Base-by-base conservation (phyloP, 1,284 basidiomycete species). In the Inonotus hispidus region DNA sequence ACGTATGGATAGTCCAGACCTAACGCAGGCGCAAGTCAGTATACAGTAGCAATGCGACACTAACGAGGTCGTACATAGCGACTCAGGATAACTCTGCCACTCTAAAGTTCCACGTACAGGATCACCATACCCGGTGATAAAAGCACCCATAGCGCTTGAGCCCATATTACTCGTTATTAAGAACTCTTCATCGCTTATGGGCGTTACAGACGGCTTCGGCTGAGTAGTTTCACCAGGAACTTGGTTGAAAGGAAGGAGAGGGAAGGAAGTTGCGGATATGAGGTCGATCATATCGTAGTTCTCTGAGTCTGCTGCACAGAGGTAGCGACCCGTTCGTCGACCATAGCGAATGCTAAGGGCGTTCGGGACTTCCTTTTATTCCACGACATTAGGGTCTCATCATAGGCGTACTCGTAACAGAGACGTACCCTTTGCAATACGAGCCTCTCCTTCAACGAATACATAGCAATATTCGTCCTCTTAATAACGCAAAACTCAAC, bases 101-200 rank as follows among this genome's bases (percentile, higher is more conserved):
- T 93, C 84, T 37, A 96, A 75, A 1, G 93, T 95, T 1, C 93
- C 93, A 49, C 94, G 81, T 8, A 93, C 88, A 11, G 94, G 93
- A 71, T 95, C 93, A 1, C 93, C 93, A 11, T 85, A 82, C 0
- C 85, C 84, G 27, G 83, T 92, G 64, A 96, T 79, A 69, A 97
- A 96, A 1, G 96, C 75, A 0, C 94, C 94, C 59, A 96, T 77
- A 0, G 91, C 89, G 61, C 79, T 84, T 4, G 76, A 73, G 7
- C 91, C 93, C 0, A 85, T 92, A 83, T 84, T 88, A 1, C 85
- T 88, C n/a, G 87, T 73, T 19, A 91, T 76, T 50, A 92, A 77
- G 65, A 94, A 96, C 71, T 96, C 93, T 67, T 83, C 83, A 49
- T 83, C 82, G 35, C 82, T 81, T 41, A 95, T 82, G 27, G 92